phyloP scores from a whole-genome alignment of 371 early-diverging fungal species.

The Circinella umbellata region DNA sequence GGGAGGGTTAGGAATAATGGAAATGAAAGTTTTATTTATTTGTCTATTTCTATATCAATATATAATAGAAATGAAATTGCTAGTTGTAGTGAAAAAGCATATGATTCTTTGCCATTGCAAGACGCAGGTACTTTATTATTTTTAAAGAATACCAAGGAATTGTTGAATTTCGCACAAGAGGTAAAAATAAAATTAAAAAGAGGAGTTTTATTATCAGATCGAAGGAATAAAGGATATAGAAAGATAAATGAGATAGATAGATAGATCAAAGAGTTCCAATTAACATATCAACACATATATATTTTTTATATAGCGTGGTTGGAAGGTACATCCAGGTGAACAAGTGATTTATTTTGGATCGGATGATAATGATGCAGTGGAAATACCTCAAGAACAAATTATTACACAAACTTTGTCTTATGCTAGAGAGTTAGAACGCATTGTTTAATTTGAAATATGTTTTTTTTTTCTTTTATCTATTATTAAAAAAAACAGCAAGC shows the following conservation, averaged over 20 bases:
- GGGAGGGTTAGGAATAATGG: no score
- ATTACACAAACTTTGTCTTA: slow-evolving; percentile 86
- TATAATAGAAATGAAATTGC: slow-evolving; percentile 88
- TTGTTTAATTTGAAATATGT: slow-evolving; percentile 68
- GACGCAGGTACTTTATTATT: slow-evolving; percentile 92
- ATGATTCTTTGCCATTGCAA: slow-evolving; percentile 79
- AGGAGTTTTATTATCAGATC: neutral
- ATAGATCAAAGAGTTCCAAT: no score
- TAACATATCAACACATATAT: neutral
- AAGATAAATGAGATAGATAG: no score
- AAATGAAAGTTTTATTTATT: no score
- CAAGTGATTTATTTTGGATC: slow-evolving; percentile 82
- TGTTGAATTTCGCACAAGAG: slow-evolving; percentile 80
- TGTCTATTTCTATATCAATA: slow-evolving; percentile 2
- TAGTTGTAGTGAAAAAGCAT: slow-evolving; percentile 92
- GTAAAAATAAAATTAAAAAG: slow-evolving; percentile 34
- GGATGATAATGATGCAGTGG: slow-evolving; percentile 62
- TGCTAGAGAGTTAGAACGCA: slow-evolving; percentile 95
- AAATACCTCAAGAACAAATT: slow-evolving; percentile 83
- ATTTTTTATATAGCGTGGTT: slow-evolving; percentile 64
- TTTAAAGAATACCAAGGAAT: slow-evolving; percentile 78
- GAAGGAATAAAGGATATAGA: no score
- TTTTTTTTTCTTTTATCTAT: no score
- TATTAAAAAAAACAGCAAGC: no score
- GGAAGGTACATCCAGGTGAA: slow-evolving; percentile 83